Base-by-base conservation (phyloP, 257 asterid genomes). In the Primulina huaijiensis region DNA sequence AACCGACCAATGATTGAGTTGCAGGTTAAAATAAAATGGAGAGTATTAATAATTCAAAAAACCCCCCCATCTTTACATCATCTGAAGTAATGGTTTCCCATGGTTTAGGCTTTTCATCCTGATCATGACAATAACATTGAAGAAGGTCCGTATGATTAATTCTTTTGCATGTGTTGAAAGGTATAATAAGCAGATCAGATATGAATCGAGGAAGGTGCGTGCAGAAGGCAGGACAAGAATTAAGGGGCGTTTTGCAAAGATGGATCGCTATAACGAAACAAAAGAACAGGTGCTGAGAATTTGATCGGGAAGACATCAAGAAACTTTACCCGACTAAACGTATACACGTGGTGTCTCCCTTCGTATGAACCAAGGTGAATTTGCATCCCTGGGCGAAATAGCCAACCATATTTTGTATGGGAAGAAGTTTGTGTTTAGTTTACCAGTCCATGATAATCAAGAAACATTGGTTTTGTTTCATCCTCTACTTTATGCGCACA, bases 191-290 rank as follows among this genome's bases (percentile, higher is more conserved):
- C 96, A 89, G 43, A 81, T 94, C 16, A 85, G 99, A 67, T 94
- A 94, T 2, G 97, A 91, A 78, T 89, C 97, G 12, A 74, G 97
- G 74, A 94, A 88, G 73, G 94, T 80, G 37, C 87, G 97, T 8
- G 97, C 99, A 67, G 97, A 91, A 75, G 81, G 87, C 74, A 84
- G 99, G 81, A 82, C 77, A 25, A 81, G 99, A 76, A 82, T 94
- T 72, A 91, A 83, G 80, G 99, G 99, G 8, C 97, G 97, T 72
- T 94, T 94, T 64, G 99, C 99, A 29, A 94, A 91, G 93, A 80
- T 74, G 74, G 89, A 81, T 40, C 82, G 38, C 59, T 82, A 81
- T 61, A n/a, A 75, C 72, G 72, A 34, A 67, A 52, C 20, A 20
- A 40, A 38, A 59, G 43, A 0, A 57, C n/a, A 5, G 29, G 5